phyloP scores from a whole-genome alignment of 169 alveolate species.

The Eimeria acervulina region DNA sequence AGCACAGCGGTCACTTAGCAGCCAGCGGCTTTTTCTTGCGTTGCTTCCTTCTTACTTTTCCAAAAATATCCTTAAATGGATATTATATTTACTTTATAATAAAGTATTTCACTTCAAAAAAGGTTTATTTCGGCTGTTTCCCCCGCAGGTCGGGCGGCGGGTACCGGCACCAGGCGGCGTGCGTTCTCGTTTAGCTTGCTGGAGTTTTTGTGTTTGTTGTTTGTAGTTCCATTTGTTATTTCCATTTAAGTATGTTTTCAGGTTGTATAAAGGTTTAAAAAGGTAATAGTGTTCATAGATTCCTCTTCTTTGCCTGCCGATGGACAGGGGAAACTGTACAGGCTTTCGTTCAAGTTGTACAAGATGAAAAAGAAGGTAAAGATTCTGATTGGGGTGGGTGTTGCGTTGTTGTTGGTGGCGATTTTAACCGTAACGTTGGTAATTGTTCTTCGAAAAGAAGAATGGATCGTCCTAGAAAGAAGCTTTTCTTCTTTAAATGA shows the following conservation, averaged over 20 bases:
- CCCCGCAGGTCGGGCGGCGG: no score
- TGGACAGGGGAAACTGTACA: no score
- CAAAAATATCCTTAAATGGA: not conserved
- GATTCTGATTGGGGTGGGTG: conserved; percentile 24
- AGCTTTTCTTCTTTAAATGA: not conserved
- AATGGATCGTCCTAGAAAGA: conserved; percentile 41
- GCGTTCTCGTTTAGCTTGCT: no score
- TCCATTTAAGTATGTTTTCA: no score
- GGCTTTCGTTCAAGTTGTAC: no score
- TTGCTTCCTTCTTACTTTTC: no score
- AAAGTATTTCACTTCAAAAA: not conserved
- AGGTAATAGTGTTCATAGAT: no score
- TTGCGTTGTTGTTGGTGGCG: conserved; percentile 38
- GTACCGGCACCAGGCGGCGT: not conserved
- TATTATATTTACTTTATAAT: no score
- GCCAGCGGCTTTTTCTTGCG: not conserved
- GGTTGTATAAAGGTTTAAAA: no score
- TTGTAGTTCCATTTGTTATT: no score
- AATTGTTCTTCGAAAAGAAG: conserved; percentile 30
- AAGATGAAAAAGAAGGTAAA: conserved; percentile 1
- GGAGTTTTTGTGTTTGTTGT: no score
- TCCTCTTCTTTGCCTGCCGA: no score
- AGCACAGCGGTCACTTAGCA: not conserved
- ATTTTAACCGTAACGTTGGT: not conserved
- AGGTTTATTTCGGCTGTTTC: not conserved